Percentiles rank a stretch among this genome's conserved stretches.
Conservation (phyloP, 2,329 filamentous ascomycete genomes). For the Verticillium albo-atrum region DNA sequence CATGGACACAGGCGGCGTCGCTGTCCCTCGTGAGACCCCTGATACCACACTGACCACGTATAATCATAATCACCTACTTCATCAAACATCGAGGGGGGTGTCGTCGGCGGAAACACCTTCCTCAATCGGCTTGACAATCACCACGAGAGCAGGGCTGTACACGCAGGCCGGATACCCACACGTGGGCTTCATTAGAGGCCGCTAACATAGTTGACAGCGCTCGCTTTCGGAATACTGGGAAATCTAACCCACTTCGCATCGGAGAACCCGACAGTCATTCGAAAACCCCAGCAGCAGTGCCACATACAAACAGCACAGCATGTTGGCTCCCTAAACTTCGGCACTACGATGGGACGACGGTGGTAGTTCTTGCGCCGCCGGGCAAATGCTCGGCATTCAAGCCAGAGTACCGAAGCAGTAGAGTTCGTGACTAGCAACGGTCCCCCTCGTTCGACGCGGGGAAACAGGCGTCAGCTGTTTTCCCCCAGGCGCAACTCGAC, state of each 20-base stretch:
- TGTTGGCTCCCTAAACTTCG: too few relatives aligned
- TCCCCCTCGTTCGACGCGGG: neutral
- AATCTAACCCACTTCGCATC: neutral
- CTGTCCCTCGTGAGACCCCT: neutral
- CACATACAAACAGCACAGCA: neutral
- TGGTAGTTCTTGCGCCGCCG: neutral
- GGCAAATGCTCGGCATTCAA: neutral
- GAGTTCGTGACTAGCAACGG: neutral
- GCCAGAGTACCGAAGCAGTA: neutral
- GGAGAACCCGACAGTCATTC: neutral
- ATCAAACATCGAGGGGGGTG: neutral
- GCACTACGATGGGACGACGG: too few relatives aligned
- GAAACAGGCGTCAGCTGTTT: neutral
- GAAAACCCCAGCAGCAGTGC: neutral
- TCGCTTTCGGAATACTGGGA: neutral
- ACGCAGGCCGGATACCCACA: neutral
- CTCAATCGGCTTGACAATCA: neutral
- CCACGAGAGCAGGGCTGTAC: neutral
- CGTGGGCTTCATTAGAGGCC: neutral
- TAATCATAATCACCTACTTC: neutral
- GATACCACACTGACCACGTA: neutral
- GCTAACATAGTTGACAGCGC: neutral
- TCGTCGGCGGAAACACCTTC: neutral
- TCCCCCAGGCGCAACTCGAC: neutral
- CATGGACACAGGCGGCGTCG: neutral